Evolutionary conservation across 805 yeast species (phyloP).

Genomic region (Ogataea pignaliae): DNA sequence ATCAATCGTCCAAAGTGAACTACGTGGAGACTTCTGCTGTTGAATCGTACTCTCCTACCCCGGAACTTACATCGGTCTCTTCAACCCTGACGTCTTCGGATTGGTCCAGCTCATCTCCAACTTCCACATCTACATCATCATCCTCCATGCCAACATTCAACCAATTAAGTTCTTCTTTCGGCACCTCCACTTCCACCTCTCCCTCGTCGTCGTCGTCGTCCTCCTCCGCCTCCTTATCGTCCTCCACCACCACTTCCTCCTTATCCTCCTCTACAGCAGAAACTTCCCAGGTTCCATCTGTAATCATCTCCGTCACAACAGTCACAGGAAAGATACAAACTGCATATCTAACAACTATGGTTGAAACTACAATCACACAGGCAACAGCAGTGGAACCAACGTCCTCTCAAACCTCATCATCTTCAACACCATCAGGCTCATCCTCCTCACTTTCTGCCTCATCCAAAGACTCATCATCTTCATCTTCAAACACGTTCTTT

Average conservation of each 20-base stretch:
- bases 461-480: background rate
- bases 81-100: slow-evolving; percentile 7
- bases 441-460: slow-evolving; percentile 7
- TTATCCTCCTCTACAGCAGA: slow-evolving; percentile 11
- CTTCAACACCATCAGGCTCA: slow-evolving; percentile 11
- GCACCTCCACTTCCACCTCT: slow-evolving; percentile 9
- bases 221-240: slow-evolving; percentile 11
- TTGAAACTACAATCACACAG: slow-evolving; percentile 11
- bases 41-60: slow-evolving; percentile 15
- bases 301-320: slow-evolving; percentile 16
- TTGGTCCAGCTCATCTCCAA: slow-evolving; percentile 8
- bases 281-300: slow-evolving; percentile 9
- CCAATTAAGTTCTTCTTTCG: slow-evolving; percentile 5
- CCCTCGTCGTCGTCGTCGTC: slow-evolving; percentile 6
- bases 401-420: slow-evolving; percentile 9
- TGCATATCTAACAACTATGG: slow-evolving; percentile 18
- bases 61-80: slow-evolving; percentile 12
- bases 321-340: slow-evolving; percentile 20
- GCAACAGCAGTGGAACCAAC: slow-evolving; percentile 7
- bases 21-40: background rate
- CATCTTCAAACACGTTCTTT: slow-evolving; percentile 44
- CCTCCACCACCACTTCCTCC: slow-evolving; percentile 6
- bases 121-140: slow-evolving; percentile 6
- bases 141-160: no score
- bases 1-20: no score